phyloP scores from a whole-genome alignment of 495 filamentous ascomycete species.

The Tirmania nivea region DNA sequence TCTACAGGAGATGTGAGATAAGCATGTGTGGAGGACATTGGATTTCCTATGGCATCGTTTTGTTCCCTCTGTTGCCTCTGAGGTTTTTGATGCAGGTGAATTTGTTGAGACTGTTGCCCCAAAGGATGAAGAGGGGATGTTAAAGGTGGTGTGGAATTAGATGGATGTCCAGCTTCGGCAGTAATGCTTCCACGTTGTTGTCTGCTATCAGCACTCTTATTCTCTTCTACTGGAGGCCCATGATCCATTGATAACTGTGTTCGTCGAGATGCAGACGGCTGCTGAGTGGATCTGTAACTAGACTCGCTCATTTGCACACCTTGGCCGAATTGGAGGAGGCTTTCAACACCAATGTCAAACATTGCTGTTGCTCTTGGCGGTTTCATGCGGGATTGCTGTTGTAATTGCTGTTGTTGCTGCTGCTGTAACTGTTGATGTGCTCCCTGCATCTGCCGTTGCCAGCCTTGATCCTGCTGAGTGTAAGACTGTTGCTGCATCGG shows the following conservation, averaged over 20 bases:
- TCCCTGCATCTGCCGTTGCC: slow-evolving; percentile 7
- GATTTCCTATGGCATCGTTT: neutral
- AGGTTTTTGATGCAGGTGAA: too few relatives aligned
- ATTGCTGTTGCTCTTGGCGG: neutral
- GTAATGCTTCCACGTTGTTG: too few relatives aligned
- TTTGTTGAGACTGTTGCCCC: too few relatives aligned
- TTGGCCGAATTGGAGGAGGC: neutral
- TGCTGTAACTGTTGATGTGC: slow-evolving; percentile 5
- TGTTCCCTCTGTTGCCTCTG: neutral
- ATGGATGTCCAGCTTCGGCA: too few relatives aligned
- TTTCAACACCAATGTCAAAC: neutral
- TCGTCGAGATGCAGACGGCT: neutral
- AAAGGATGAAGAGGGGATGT: too few relatives aligned
- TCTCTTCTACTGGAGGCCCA: too few relatives aligned
- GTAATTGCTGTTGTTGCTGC: slow-evolving; percentile 8
- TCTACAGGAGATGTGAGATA: neutral
- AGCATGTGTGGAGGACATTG: neutral
- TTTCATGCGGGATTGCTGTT: slow-evolving; percentile 11
- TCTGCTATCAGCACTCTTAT: too few relatives aligned
- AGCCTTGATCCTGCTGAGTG: slow-evolving; percentile 12
- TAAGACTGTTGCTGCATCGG: slow-evolving; percentile 6
- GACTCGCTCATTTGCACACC: neutral
- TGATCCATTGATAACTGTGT: neutral
- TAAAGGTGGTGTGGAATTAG: too few relatives aligned
- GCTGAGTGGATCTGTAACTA: neutral